Evolutionary conservation across 176 grass and related monocot species (phyloP).

Genomic region (Melocanna baccifera): DNA sequence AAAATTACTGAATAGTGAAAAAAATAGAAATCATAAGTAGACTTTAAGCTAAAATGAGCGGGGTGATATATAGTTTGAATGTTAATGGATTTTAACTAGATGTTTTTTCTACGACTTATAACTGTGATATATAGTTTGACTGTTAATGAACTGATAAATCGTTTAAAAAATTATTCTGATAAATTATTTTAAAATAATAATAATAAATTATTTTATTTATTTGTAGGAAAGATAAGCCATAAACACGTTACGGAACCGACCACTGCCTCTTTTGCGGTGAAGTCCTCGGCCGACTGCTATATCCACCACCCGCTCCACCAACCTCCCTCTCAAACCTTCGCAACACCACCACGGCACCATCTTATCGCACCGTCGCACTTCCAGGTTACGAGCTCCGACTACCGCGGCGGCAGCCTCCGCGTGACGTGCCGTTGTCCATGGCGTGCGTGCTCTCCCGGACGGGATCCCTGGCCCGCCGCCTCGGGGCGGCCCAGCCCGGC

Average conservation of each 20-base stretch:
- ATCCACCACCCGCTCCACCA: conserved; percentile 17
- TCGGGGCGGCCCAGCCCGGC: neutral
- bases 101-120: fast-evolving
- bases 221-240: too few relatives aligned
- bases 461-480: conserved; percentile 11
- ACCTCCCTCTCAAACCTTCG: neutral
- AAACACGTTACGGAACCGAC: neutral
- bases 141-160: too few relatives aligned
- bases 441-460: conserved; percentile 18
- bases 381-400: neutral
- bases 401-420: neutral
- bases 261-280: neutral
- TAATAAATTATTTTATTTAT: too few relatives aligned
- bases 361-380: neutral
- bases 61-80: too few relatives aligned
- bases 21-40: too few relatives aligned
- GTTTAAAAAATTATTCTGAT: too few relatives aligned
- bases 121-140: too few relatives aligned
- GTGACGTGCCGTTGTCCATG: neutral
- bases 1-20: too few relatives aligned
- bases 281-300: neutral
- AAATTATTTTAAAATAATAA: too few relatives aligned
- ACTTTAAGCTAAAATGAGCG: too few relatives aligned
- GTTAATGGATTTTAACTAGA: too few relatives aligned
- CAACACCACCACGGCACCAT: conserved; percentile 15